Evolutionary conservation across 192 early-diverging fungal genomes (phyloP).

Genomic region (Gaertneriomyces sp.): DNA sequence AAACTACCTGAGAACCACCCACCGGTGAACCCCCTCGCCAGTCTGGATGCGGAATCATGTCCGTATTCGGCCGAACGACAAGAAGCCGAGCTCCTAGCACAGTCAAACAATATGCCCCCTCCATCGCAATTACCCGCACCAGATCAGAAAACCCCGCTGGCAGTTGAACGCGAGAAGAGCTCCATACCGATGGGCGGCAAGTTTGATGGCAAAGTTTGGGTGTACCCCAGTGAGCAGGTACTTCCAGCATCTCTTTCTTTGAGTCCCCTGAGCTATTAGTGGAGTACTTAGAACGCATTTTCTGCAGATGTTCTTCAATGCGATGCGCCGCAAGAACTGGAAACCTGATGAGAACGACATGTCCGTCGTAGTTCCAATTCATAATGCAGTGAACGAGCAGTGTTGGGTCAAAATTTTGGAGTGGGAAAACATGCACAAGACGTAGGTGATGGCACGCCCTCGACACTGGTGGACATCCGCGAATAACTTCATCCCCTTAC

Average conservation of each 20-base stretch:
- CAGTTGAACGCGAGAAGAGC: constrained; percentile 64
- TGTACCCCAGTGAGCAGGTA: constrained; percentile 85
- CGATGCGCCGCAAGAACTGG: constrained; percentile 92
- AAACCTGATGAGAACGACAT: constrained; percentile 76
- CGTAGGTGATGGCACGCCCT: not conserved
- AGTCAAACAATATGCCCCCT: constrained; percentile 41
- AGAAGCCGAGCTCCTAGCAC: constrained; percentile 17
- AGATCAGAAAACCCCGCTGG: constrained; percentile 40
- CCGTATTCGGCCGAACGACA: constrained; percentile 31
- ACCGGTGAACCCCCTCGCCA: constrained; percentile 8
- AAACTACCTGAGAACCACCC: constrained; percentile 2
- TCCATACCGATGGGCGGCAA: constrained; percentile 70
- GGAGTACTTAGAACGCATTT: not conserved
- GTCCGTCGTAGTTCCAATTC: constrained; percentile 85
- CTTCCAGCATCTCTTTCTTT: not conserved
- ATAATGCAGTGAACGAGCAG: constrained; percentile 91
- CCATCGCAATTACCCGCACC: constrained; percentile 29
- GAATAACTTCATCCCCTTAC: not conserved
- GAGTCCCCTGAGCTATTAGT: not conserved
- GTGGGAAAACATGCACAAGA: constrained; percentile 61
- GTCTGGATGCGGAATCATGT: constrained; percentile 14
- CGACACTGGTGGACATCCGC: constrained; percentile 22
- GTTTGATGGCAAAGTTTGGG: constrained; percentile 63
- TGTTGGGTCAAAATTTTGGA: constrained; percentile 82
- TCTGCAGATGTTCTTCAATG: constrained; percentile 84